Evolutionary conservation across 495 filamentous ascomycete species (phyloP), one percentile per base, ranked within the genome.

Genomic region (Talaromyces wortmannii): DNA sequence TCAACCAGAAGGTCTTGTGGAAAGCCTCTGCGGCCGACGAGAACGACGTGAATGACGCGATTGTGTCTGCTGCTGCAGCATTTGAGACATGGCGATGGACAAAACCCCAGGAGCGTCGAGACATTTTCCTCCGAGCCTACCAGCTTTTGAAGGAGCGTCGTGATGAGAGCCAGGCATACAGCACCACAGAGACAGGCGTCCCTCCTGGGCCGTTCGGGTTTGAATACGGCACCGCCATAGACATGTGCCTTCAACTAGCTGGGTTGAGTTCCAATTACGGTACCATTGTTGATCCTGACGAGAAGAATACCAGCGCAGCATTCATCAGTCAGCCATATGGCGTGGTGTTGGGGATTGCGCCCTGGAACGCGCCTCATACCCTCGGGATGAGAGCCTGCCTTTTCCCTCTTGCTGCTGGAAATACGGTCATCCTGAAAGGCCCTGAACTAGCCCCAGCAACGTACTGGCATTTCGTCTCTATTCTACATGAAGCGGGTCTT

Each of bases 371-470:
- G 1, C 82, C 89, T 17, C 85, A 88, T 58, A 74, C 76, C n/a
- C 74, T 89, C 32, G 80, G 81, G 8, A 69, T 91, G 31, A 82
- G 88, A 58, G 78, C 88, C 5, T 73, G 90, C 8, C 71, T 84
- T 10, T 90, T 78, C 67, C 85, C 91, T 13, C 77, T 96, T 46
- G 91, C 91, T n/a, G 83, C 84, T 6, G 91, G 91, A 6, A 90
- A 89, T 60, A 90, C 88, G 2, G 83, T 78, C 7, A 77, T 92
- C 46, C 72, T 92, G 2, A 92, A 92, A 67, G 83, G 83, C 4
- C 82, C 84, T 10, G 91, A 96, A 61, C 66, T 82, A 18, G 84
- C 86, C 3, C 91, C 91, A 1, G 79, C 84, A 45, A 82, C 78
- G 53, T 88, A 88, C 73, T 88, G 81, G 75, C 83, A 82, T 30